A percentile compares a stretch with the other conserved stretches of the same genome.
phyloP scores from a whole-genome alignment of 768 basidiomycete species.

The Suillus plorans region DNA sequence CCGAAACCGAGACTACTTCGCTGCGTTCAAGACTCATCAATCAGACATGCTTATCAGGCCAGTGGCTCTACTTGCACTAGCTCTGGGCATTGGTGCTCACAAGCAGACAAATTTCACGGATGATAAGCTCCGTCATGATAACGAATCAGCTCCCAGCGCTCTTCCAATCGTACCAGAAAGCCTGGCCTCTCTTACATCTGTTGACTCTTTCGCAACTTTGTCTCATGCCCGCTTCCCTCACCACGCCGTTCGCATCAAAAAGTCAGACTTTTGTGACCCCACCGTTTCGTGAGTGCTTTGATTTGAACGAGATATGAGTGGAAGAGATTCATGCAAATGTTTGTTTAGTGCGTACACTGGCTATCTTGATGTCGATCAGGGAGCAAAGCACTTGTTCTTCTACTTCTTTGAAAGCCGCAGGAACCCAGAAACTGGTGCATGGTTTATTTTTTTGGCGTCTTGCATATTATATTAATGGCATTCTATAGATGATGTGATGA shows the following conservation, averaged over 20 bases:
- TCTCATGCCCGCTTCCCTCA: conserved; percentile 51
- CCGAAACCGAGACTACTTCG: not conserved
- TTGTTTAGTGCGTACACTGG: conserved; percentile 42
- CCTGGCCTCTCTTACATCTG: conserved; percentile 26
- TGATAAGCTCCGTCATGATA: not conserved
- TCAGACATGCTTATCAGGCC: not conserved
- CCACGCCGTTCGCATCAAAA: conserved; percentile 59
- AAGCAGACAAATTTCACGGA: not conserved
- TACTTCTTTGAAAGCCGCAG: conserved; percentile 62
- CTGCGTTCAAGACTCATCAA: not conserved
- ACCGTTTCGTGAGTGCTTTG: conserved; percentile 41
- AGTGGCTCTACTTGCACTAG: not conserved
- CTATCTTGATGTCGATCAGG: conserved; percentile 47
- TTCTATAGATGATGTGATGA: conserved; percentile 56
- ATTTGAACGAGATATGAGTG: not conserved
- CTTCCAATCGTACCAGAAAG: not conserved
- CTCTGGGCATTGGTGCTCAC: not conserved
- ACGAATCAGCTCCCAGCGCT: too few relatives aligned
- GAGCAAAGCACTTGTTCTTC: conserved; percentile 54
- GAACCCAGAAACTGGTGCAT: conserved; percentile 38
- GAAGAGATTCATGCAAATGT: not conserved
- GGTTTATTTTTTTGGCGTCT: not conserved
- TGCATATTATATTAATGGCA: not conserved
- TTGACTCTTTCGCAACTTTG: conserved; percentile 36
- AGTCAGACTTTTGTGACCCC: conserved; percentile 60